Conservation (phyloP, 441 rosid genomes). For the Codiaeum variegatum region DNA sequence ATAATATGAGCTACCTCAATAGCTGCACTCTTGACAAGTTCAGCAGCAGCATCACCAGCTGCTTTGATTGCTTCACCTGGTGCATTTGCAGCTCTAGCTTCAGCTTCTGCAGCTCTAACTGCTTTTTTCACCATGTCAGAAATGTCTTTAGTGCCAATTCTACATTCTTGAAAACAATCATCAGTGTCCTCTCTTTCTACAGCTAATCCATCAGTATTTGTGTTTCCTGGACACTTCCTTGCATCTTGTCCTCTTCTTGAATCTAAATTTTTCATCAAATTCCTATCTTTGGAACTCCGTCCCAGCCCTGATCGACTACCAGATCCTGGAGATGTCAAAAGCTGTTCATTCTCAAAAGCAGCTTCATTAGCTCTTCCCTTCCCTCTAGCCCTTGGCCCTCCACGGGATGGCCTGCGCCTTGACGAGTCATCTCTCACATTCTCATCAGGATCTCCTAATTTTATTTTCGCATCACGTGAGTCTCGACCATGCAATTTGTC, state of each 20-base stretch:
- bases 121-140: conserved; percentile 77
- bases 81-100: conserved; percentile 88
- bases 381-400: conserved; percentile 58
- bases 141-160: conserved; percentile 75
- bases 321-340: conserved; percentile 60
- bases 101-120: conserved; percentile 90
- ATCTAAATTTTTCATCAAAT: conserved; percentile 47
- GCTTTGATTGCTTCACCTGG: conserved; percentile 87
- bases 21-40: conserved; percentile 89
- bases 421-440: conserved; percentile 70
- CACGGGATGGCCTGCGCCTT: conserved; percentile 61
- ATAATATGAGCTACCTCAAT: conserved; percentile 43
- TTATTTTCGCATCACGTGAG: conserved; percentile 46
- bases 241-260: conserved; percentile 49
- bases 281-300: conserved; percentile 50
- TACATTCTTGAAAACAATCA: conserved; percentile 80
- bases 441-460: conserved; percentile 61
- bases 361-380: conserved; percentile 70
- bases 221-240: conserved; percentile 39
- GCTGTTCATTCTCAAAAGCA: conserved; percentile 53
- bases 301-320: conserved; percentile 50
- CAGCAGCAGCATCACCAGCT: conserved; percentile 95
- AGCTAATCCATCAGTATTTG: conserved; percentile 38
- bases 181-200: conserved; percentile 67
- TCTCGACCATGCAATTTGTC: conserved; percentile 48